Evolutionary conservation across 2,329 filamentous ascomycete genomes (phyloP), one percentile per base, ranked within the genome.

Genomic region (Fusarium sterilihyphosum): DNA sequence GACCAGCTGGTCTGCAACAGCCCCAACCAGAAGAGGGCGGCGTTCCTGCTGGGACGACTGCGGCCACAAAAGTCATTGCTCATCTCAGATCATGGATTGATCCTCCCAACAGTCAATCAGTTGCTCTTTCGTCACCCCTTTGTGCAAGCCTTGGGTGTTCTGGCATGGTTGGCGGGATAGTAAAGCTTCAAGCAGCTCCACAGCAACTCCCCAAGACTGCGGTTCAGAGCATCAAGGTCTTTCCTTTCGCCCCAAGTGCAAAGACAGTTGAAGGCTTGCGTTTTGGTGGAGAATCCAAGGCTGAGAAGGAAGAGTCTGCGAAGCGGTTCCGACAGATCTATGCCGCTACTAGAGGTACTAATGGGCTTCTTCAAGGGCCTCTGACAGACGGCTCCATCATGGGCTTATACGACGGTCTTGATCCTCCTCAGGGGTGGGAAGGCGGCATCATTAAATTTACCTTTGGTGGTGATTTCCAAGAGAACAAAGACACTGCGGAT

Each of bases 301-400:
- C 93, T 11, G 94, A 96, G 75, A 92, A 92, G 60, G 94, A 97
- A 79, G 94, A 95, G 75, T 91, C 91, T 7, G 86, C 90, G 20
- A 92, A 92, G 78, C 90, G 90, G 49, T 91, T 98, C 70, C 90
- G 90, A 71, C 88, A 91, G 17, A 88, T 94, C 7, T 96, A 96
- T 76, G 89, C 90, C 26, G 87, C 86, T 37, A 80, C 85, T 37
- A 88, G 86, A 43, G 85, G 81, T 16, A 80, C 84, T 1, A 88
- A 89, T 29, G 91, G 92, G 3, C 82, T 98, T 24, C 85, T 98
- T 4, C 90, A 93, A 63, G 96, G 96, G 0, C 95, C 96, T 10
- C 81, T 99, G 58, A 98, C 95, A 1, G 94, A 99, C 81, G 95
- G 96, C 5, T 93, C 96, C 84, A 83, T 98, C 20, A 83, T 99